Conservation (phyloP, 768 basidiomycete species). For the Sarcodon sp. region DNA sequence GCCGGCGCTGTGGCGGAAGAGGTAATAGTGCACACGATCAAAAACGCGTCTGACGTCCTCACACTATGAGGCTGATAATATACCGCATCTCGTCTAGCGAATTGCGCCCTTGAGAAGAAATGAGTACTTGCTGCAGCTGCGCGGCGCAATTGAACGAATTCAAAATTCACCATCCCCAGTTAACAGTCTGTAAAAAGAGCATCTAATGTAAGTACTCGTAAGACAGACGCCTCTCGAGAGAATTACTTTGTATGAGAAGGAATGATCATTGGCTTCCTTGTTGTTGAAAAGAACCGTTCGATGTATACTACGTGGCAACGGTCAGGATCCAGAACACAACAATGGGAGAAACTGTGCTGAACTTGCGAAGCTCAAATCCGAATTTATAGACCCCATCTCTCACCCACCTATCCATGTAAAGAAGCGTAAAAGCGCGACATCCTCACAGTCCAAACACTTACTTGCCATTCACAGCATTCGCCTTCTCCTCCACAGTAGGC, state of each 20-base stretch:
- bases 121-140: not conserved
- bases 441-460: constrained; percentile 9
- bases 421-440: not conserved
- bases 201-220: too few species aligned
- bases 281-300: constrained; percentile 41
- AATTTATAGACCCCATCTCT: constrained; percentile 81
- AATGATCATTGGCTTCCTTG: constrained; percentile 76
- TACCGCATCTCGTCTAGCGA: constrained; percentile 60
- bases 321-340: not conserved
- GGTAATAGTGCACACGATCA: constrained; percentile 70
- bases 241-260: constrained; percentile 59
- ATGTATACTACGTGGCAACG: constrained; percentile 17
- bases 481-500: constrained; percentile 72
- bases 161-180: constrained; percentile 68
- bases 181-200: constrained; percentile 42
- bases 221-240: not conserved
- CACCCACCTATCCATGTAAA: constrained; percentile 43
- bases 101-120: constrained; percentile 49
- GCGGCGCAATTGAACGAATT: not conserved
- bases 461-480: constrained; percentile 51
- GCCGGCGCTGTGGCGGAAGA: constrained; percentile 44
- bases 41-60: constrained; percentile 50
- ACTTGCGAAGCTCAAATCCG: constrained; percentile 73
- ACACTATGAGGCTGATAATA: constrained; percentile 44
- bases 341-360: constrained; percentile 4